Conservation (phyloP, 1,139 yeast genomes). For the Debaryomycetaceae sp. region DNA sequence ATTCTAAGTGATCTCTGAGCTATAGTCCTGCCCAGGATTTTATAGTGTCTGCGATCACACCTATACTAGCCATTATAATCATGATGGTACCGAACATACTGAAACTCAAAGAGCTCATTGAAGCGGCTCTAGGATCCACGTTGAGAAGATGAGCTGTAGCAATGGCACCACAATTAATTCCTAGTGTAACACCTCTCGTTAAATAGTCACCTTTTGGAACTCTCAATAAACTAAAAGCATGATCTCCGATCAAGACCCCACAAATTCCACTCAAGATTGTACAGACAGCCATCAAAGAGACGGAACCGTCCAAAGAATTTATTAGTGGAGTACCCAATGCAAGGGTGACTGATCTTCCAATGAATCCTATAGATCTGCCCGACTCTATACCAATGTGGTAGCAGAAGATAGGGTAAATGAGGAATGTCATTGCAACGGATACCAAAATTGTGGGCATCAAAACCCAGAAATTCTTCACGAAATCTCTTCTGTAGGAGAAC, state of each 20-base stretch:
- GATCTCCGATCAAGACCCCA: slow-evolving; percentile 69
- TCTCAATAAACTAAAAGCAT: slow-evolving; percentile 41
- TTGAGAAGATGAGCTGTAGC: slow-evolving; percentile 73
- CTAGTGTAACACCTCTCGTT: slow-evolving; percentile 72
- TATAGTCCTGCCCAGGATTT: slow-evolving; percentile 28
- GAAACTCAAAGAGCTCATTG: slow-evolving; percentile 70
- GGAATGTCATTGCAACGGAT: slow-evolving; percentile 57
- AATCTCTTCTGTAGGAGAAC: slow-evolving; percentile 69
- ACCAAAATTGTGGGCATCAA: slow-evolving; percentile 60
- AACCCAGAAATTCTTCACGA: slow-evolving; percentile 54
- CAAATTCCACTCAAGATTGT: slow-evolving; percentile 75
- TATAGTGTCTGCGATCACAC: slow-evolving; percentile 26
- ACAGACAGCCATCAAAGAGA: slow-evolving; percentile 73
- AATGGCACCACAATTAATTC: slow-evolving; percentile 78
- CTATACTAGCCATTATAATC: slow-evolving; percentile 66
- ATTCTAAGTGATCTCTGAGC: no score
- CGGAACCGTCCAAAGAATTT: slow-evolving; percentile 61
- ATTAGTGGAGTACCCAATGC: slow-evolving; percentile 78
- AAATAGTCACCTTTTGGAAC: slow-evolving; percentile 65
- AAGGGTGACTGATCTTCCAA: slow-evolving; percentile 77
- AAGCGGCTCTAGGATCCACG: slow-evolving; percentile 76
- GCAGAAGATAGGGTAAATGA: slow-evolving; percentile 67
- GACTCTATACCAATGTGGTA: slow-evolving; percentile 62
- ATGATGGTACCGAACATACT: slow-evolving; percentile 69
- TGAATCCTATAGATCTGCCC: slow-evolving; percentile 64